Base-by-base conservation (phyloP, 2,329 filamentous ascomycete genomes). In the Fusarium aywerte region DNA sequence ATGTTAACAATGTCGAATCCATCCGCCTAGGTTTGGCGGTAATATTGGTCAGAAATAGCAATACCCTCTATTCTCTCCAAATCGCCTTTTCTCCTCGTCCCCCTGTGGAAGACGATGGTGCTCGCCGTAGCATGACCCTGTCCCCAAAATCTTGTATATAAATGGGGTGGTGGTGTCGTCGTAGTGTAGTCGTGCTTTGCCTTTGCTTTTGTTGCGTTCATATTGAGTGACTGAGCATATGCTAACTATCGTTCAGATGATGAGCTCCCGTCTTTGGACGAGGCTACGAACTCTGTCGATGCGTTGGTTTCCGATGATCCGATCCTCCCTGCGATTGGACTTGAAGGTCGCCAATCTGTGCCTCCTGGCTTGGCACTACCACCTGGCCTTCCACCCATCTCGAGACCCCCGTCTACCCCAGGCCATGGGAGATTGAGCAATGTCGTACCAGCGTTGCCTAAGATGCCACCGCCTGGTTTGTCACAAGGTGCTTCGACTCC, bases 281-380 rank as follows among this genome's bases (percentile, higher is more conserved):
- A 89, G 67, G 88, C 84, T 13, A 84, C 82, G 4, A 82, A 82
- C 40, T 89, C 85, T n/a, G 86, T 92, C 38, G 89, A 92, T 74
- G 88, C 88, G 5, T 79, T 92, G 5, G 89, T 92, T 13, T 86
- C 88, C 21, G 90, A 92, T 72, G 80, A 86, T 11, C 70, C 67
- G 27, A 65, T 62, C 21, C 45, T 61, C 10, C 58, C 67, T 48
- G 27, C 62, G 52, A 50, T 38, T 35, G 65, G 60, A 27, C 10
- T 61, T 39, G 65, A 66, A 16, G 62, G 54, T 20, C 62, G 62
- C 11, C 72, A 58, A n/a, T 63, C 76, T 40, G 68, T 76, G 31
- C 75, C 79, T 49, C 68, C 79, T 4, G 76, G 76, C 9, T 67
- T 78, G 35, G 60, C 68, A 15, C 65, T 69, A 36, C 73, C 70